Conservation (phyloP, 2,329 filamentous ascomycete genomes). For the Alternaria panax region DNA sequence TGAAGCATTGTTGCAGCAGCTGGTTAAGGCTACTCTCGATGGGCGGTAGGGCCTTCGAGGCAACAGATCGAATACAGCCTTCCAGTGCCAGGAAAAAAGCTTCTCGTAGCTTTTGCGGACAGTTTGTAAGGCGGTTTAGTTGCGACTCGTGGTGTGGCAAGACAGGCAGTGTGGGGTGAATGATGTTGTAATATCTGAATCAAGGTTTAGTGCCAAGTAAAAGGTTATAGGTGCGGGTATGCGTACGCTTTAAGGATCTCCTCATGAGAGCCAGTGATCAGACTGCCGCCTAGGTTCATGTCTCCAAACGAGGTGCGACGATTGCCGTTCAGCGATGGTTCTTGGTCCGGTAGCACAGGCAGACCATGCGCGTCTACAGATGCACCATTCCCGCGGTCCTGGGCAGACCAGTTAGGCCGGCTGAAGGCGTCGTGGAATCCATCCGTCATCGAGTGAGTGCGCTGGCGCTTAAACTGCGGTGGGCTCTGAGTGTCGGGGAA, state of each 20-base stretch:
- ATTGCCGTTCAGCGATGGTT: conserved; percentile 42
- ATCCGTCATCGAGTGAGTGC: conserved; percentile 51
- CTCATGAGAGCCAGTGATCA: conserved; percentile 48
- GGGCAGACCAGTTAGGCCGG: conserved; percentile 44
- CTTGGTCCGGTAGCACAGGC: conserved; percentile 38
- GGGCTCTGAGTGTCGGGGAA: conserved; percentile 42
- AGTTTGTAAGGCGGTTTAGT: conserved; percentile 46
- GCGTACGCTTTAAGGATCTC: conserved; percentile 46
- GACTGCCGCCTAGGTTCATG: conserved; percentile 42
- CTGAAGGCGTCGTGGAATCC: conserved; percentile 43
- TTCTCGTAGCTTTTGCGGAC: conserved; percentile 46
- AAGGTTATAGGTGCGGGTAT: background rate
- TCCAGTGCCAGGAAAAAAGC: conserved; percentile 48
- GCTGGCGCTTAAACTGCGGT: conserved; percentile 45
- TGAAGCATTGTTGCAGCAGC: conserved; percentile 39
- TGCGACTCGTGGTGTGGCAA: conserved; percentile 42
- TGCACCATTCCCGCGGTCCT: conserved; percentile 45
- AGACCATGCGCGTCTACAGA: conserved; percentile 26
- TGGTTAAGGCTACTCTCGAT: conserved; percentile 37
- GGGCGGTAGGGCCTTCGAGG: conserved; percentile 37
- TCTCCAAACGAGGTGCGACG: conserved; percentile 48
- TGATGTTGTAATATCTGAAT: conserved; percentile 45
- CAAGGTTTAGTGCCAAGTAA: conserved; percentile 19
- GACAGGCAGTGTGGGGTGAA: conserved; percentile 47
- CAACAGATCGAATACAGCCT: conserved; percentile 42